Evolutionary conservation across 2,329 filamentous ascomycete species (phyloP).

Genomic region (Cladosporium sp.): DNA sequence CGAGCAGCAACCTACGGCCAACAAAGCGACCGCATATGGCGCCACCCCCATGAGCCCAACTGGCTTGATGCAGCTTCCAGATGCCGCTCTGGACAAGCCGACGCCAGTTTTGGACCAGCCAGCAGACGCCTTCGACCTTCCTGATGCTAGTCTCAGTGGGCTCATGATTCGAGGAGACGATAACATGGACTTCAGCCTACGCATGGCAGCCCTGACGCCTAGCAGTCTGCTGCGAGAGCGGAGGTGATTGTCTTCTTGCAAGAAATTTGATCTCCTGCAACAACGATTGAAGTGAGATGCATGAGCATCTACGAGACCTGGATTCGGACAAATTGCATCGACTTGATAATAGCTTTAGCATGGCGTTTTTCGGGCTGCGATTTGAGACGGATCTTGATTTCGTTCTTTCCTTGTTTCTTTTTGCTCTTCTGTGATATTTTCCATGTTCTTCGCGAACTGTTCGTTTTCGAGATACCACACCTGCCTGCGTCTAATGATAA

Average conservation of each 20-base stretch:
- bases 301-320: too few species aligned
- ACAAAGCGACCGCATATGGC: neutral
- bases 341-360: neutral
- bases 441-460: too few species aligned
- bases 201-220: slow-evolving; percentile 2
- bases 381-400: neutral
- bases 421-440: slow-evolving; percentile 7
- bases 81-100: slow-evolving; percentile 6
- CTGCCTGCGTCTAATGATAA: slow-evolving; percentile 9
- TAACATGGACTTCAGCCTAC: slow-evolving; percentile 1
- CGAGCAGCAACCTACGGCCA: neutral
- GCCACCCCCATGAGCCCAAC: slow-evolving; percentile 10
- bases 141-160: neutral
- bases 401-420: neutral
- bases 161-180: slow-evolving; percentile 6
- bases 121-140: slow-evolving; percentile 2
- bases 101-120: slow-evolving; percentile 4
- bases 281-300: too few species aligned
- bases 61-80: slow-evolving; percentile 5
- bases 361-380: neutral
- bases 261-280: too few species aligned
- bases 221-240: slow-evolving; percentile 5
- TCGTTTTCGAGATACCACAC: slow-evolving; percentile 6
- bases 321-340: too few species aligned
- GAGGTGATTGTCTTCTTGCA: too few species aligned